Evolutionary conservation across 331 rosid genomes (phyloP).

Genomic region (Pyracantha coccinea): DNA sequence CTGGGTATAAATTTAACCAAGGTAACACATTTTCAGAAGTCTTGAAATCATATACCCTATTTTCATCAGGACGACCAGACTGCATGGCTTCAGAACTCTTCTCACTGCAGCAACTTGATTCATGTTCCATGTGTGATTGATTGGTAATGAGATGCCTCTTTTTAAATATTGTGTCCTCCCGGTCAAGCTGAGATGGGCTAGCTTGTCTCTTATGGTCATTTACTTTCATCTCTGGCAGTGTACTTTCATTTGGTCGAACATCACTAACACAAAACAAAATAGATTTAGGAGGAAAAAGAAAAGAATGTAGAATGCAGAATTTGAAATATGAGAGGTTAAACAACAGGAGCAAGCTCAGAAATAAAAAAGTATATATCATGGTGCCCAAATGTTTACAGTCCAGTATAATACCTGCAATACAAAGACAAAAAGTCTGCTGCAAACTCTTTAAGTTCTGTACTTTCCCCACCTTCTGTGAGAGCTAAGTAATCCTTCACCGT

Average conservation of each 20-base stretch:
- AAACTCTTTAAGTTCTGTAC: conserved; percentile 42
- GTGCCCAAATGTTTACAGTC: not conserved
- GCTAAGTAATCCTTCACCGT: conserved; percentile 17
- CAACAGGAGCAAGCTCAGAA: not conserved
- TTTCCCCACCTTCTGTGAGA: conserved; percentile 18
- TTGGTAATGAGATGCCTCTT: conserved; percentile 27
- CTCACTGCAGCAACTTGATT: conserved; percentile 17
- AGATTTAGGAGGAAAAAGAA: not conserved
- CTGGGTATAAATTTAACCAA: not conserved
- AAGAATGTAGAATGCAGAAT: not conserved
- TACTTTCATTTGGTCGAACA: conserved; percentile 22
- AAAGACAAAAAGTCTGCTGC: conserved; percentile 57
- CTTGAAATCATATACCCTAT: conserved; percentile 23
- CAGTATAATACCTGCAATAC: conserved; percentile 60
- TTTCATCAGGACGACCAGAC: conserved; percentile 23
- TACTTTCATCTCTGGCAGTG: conserved; percentile 34
- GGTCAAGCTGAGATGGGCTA: conserved; percentile 22
- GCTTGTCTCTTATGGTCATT: conserved; percentile 35
- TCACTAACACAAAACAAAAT: conserved; percentile 22
- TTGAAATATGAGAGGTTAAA: not conserved
- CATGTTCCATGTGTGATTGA: conserved; percentile 24
- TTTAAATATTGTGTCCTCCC: conserved; percentile 21
- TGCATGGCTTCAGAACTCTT: conserved; percentile 26
- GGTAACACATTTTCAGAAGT: conserved; percentile 22
- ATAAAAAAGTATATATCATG: not conserved